Evolutionary conservation across 2,329 filamentous ascomycete species (phyloP), one percentile per base, ranked within the genome.

Genomic region (Aspergillus persii): DNA sequence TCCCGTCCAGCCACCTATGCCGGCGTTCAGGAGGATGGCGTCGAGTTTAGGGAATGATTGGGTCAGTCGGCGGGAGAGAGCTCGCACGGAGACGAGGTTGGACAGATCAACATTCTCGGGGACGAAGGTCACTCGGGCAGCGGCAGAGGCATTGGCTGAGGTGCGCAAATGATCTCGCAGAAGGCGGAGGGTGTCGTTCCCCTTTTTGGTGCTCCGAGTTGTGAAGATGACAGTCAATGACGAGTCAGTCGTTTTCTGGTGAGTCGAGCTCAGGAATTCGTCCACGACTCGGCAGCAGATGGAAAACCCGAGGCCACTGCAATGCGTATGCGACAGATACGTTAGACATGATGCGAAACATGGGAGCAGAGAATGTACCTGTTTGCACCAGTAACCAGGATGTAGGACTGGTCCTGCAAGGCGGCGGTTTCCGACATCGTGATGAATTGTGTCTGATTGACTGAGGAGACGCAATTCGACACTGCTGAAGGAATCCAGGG

Each of bases 221-320:
- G 92, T 96, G 63, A 91, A 87, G 63, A 97, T 86, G 56, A 97
- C 82, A 66, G 91, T 84, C 49, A 98, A 85, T 69, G 89, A 86
- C 58, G 90, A 84, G 31, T 82, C 80, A 52, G 86, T 80, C 31
- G 39, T 44, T 15, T 60, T 52, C 30, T 89, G 85, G 39, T 86
- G 87, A 11, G 86, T 85, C 11, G 36, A 41, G 60, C 81, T 79
- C 60, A 96, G 86, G 80, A 96, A 97, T 69, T 96, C 91, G 79
- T 96, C 91, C 67, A 96, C 94, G 58, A 96, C 83, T 61, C 92
- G 90, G 70, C 90, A 86, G 73, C 90, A 90, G 66, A 91, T 92
- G 57, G 89, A 88, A 68, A 94, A 89, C 49, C 94, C 94, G 49
- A 97, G 86, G 61, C 94, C 94, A 73, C 94, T 97, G 74, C 27